A percentile compares a stretch with the other conserved stretches of the same genome.
phyloP scores from a whole-genome alignment of 164 flowering plant species.

The Piper longum region DNA sequence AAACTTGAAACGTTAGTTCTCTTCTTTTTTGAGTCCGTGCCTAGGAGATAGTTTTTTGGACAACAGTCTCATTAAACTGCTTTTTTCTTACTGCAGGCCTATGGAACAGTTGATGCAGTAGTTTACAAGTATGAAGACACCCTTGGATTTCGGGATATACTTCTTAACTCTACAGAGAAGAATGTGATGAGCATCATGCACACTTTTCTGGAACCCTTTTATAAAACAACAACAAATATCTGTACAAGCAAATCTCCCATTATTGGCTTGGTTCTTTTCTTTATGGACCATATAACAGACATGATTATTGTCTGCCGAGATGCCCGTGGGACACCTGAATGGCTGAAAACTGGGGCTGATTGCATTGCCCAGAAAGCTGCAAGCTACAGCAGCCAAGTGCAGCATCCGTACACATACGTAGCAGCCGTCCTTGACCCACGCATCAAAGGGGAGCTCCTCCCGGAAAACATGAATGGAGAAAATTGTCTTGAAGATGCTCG shows the following conservation, averaged over 20 bases:
- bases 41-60: too few species aligned
- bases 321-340: slow-evolving; percentile 56
- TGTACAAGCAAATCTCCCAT: slow-evolving; percentile 67
- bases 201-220: slow-evolving; percentile 60
- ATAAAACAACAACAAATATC: slow-evolving; percentile 74
- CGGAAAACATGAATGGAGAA: slow-evolving; percentile 59
- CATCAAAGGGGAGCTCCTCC: slow-evolving; percentile 72
- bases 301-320: slow-evolving; percentile 55
- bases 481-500: slow-evolving; percentile 66
- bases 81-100: slow-evolving; percentile 34
- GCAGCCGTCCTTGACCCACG: slow-evolving; percentile 94
- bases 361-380: slow-evolving; percentile 64
- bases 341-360: slow-evolving; percentile 69
- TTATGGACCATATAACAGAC: slow-evolving; percentile 90
- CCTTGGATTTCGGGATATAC: slow-evolving; percentile 30
- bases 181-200: slow-evolving; percentile 46
- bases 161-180: slow-evolving; percentile 50
- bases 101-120: slow-evolving; percentile 64
- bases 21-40: not conserved
- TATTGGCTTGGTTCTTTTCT: slow-evolving; percentile 73
- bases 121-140: slow-evolving; percentile 56
- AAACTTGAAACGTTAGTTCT: not conserved
- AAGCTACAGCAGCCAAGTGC: slow-evolving; percentile 53
- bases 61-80: not conserved
- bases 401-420: slow-evolving; percentile 70